phyloP scores from a whole-genome alignment of 163 green algal species.

The Chloromonas sp. region DNA sequence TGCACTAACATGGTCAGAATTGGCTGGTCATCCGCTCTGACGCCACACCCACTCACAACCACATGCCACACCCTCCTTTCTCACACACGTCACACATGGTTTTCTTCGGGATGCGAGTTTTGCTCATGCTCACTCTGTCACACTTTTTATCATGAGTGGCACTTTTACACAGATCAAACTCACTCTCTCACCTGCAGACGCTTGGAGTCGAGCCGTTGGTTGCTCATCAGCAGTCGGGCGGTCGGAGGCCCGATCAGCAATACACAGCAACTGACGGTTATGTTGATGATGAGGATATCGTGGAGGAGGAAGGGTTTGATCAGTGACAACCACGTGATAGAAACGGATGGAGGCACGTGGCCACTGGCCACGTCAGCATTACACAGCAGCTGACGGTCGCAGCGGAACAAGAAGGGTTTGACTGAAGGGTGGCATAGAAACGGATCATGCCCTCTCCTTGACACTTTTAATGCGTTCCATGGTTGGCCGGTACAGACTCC shows the following conservation, averaged over 20 bases:
- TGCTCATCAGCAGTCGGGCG: neutral
- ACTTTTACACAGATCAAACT: neutral
- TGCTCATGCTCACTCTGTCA: neutral
- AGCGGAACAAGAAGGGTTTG: no score
- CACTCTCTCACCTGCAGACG: neutral
- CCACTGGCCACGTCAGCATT: no score
- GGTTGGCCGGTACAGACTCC: no score
- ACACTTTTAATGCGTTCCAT: no score
- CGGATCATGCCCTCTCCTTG: no score
- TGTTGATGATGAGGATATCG: slow-evolving; percentile 9
- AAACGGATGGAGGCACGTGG: no score
- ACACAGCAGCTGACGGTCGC: no score
- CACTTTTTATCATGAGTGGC: neutral
- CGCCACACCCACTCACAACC: no score
- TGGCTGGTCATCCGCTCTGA: no score
- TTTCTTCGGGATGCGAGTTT: neutral
- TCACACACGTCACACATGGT: neutral
- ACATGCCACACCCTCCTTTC: no score
- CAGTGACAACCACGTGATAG: neutral
- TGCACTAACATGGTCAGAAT: no score
- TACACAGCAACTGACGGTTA: slow-evolving; percentile 9
- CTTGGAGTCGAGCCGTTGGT: slow-evolving; percentile 1
- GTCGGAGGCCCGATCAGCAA: neutral
- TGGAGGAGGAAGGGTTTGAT: slow-evolving; percentile 1
- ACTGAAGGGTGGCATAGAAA: no score